Conservation (phyloP, 345 rosid species). For the Eutrema heterophyllum region DNA sequence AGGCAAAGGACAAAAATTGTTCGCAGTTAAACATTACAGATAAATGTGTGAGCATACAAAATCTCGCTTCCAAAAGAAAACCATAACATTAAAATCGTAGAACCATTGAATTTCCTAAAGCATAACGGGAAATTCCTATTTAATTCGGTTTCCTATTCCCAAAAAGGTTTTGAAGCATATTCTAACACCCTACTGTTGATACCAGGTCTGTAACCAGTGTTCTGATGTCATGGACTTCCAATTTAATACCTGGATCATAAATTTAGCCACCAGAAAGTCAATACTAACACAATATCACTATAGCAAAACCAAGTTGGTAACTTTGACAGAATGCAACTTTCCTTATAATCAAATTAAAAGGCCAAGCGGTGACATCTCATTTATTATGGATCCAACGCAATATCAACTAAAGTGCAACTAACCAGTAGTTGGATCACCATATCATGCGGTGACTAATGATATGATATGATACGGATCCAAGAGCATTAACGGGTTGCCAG, state of each 20-base stretch:
- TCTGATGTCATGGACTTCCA: slow-evolving; percentile 83
- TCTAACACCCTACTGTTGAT: slow-evolving; percentile 33
- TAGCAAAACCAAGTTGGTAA: not conserved
- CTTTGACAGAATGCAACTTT: not conserved
- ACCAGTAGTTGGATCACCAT: not conserved
- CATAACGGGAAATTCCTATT: too few relatives aligned
- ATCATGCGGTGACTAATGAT: not conserved
- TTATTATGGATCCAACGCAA: not conserved
- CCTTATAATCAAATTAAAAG: not conserved
- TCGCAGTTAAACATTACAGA: too few relatives aligned
- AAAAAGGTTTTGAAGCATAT: slow-evolving; percentile 73
- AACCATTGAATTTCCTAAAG: not conserved
- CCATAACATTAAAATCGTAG: not conserved
- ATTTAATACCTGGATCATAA: slow-evolving; percentile 63
- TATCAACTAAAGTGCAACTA: not conserved
- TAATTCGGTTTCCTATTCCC: slow-evolving; percentile 18
- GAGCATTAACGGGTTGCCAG: not conserved
- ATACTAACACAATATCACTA: not conserved
- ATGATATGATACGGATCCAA: not conserved
- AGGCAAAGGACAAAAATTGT: not conserved
- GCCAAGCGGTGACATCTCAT: not conserved
- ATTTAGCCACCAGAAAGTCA: not conserved
- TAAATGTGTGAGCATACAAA: not conserved
- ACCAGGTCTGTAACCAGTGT: slow-evolving; percentile 48
- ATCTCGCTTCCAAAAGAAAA: not conserved